Evolutionary conservation across 73 alveolate species (phyloP), one percentile per base, ranked within the genome.

Genomic region (Tetrahymena malaccensis): DNA sequence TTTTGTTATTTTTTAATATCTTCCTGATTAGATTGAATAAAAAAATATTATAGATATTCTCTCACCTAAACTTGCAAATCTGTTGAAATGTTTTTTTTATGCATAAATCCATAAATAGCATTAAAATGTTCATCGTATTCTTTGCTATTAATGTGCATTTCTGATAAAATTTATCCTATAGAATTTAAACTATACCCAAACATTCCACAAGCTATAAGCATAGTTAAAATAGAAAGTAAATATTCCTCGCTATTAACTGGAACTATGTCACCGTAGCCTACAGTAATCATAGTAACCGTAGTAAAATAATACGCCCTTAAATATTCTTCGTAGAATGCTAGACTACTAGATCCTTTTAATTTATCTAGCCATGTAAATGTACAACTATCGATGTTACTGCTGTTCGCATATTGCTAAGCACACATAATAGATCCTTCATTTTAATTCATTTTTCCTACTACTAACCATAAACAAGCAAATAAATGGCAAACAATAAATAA

Each of bases 231-330:
- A 7, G 96, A 94, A 57, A 96, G 96, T 9, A 97, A 25, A 43
- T 93, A 96, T 55, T 97, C 99, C 85, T 93, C 31, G 25, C 94
- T 85, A 55, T 95, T 97, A 38, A 34, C 43, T 27, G 98, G 98
- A 15, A 96, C 31, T 34, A 97, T 97, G 57, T 97, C 99, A 0
- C 99, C 99, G 43, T 97, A 97, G 34, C 99, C 99, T n/a, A 97
- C 98, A 93, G 99, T 97, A 21, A 94, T 58, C 96, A 97, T 97
- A 13, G 98, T 96, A 6, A 96, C 94, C 10, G 94, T 93, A 22
- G 98, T 94, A 94, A 97, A 97, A 94, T 97, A 97, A 22, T 97
- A 83, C 11, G 99, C 85, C 17, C 85, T 57, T 1, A 57, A 13
- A 57, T 57, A 57, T 21, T 57, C 85, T 27, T 57, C 85, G 17